Conservation (phyloP, 805 yeast species). For the Candida silvicultrix region DNA sequence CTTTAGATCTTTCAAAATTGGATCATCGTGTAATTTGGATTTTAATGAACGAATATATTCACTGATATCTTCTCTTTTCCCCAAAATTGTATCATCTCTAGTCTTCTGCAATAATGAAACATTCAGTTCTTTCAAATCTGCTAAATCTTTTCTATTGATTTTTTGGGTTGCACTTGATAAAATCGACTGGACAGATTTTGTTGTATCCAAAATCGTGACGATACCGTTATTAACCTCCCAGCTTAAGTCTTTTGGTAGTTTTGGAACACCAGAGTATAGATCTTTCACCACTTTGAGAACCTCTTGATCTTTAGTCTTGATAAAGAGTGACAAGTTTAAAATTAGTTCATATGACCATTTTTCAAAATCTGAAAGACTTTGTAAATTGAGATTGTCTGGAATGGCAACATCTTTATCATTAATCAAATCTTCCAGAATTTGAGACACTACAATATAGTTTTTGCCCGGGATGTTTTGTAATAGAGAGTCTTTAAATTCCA, state of each 20-base stretch:
- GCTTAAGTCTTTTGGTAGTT: conserved; percentile 6
- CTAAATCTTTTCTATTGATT: conserved; percentile 2
- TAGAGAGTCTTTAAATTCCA: conserved; percentile 2
- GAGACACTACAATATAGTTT: conserved; percentile 10
- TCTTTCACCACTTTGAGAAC: neutral
- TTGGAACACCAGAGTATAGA: conserved; percentile 7
- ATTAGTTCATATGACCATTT: conserved; percentile 17
- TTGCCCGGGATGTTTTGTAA: conserved; percentile 9
- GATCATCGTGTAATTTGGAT: neutral
- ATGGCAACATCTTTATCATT: conserved; percentile 4
- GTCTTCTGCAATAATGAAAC: conserved; percentile 5
- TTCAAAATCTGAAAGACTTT: conserved; percentile 11
- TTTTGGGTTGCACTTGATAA: conserved; percentile 3
- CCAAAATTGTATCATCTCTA: conserved; percentile 13
- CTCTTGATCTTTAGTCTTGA: conserved; percentile 1
- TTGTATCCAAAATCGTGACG: conserved; percentile 11
- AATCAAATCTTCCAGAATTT: conserved; percentile 9
- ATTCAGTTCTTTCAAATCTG: conserved; percentile 15
- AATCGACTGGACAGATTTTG: conserved; percentile 14
- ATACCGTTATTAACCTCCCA: conserved; percentile 17
- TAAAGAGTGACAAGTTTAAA: conserved; percentile 2
- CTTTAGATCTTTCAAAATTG: conserved; percentile 8
- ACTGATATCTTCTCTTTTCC: conserved; percentile 4
- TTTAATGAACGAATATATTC: neutral
- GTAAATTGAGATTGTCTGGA: conserved; percentile 5